phyloP scores from a whole-genome alignment of 306 rosid species.

The Glycine soja region DNA sequence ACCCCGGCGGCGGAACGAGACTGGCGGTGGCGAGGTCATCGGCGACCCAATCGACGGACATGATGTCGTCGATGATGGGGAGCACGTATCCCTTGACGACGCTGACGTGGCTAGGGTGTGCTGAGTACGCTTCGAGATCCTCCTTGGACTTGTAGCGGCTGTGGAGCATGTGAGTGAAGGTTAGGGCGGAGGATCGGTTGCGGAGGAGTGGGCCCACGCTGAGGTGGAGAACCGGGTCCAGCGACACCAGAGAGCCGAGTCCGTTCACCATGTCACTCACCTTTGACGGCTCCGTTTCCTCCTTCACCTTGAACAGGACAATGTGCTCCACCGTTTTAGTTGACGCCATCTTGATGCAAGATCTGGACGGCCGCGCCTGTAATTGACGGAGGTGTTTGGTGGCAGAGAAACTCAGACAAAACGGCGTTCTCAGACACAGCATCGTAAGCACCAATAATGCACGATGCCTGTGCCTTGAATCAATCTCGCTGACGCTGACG shows the following conservation, averaged over 20 bases:
- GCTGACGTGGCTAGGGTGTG: slow-evolving; percentile 69
- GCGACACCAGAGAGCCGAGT: slow-evolving; percentile 63
- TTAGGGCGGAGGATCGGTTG: slow-evolving; percentile 64
- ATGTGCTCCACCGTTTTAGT: slow-evolving; percentile 67
- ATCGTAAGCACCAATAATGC: slow-evolving; percentile 1
- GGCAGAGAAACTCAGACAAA: slow-evolving; percentile 44
- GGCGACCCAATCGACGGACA: slow-evolving; percentile 92
- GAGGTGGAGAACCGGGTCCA: slow-evolving; percentile 70
- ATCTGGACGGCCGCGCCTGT: neutral
- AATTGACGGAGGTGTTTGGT: slow-evolving; percentile 38
- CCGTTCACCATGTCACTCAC: slow-evolving; percentile 64
- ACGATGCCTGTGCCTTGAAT: too few relatives aligned
- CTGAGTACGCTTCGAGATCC: slow-evolving; percentile 63
- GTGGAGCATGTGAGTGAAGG: slow-evolving; percentile 89
- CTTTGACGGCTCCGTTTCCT: slow-evolving; percentile 68
- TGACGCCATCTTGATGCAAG: slow-evolving; percentile 52
- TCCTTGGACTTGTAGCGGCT: slow-evolving; percentile 77
- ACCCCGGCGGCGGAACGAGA: slow-evolving; percentile 54
- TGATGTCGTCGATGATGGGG: slow-evolving; percentile 78
- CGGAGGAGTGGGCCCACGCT: slow-evolving; percentile 74
- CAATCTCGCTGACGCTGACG: too few relatives aligned
- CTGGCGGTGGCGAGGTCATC: slow-evolving; percentile 36
- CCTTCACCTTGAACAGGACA: slow-evolving; percentile 87
- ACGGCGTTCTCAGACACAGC: slow-evolving; percentile 45
- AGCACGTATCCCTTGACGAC: slow-evolving; percentile 73